These are phyloP conservation scores for Saxophila tyrrhenica DNA, from an alignment of 495 filamentous ascomycete genomes.

Conservation along the genomic window DNA sequence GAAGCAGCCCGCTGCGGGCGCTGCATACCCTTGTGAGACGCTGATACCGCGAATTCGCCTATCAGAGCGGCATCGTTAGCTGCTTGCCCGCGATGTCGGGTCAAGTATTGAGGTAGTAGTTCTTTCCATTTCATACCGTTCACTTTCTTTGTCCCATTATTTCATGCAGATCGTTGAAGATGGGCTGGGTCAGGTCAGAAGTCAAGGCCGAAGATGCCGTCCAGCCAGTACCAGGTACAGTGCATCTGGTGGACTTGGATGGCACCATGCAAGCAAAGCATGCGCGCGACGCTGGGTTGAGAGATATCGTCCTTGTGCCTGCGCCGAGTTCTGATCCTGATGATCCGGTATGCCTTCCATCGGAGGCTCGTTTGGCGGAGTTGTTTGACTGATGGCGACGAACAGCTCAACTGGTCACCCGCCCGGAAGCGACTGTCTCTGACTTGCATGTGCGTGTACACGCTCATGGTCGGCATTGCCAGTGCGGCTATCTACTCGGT, in stretches of 20 bases:
- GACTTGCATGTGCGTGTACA: slow-evolving; percentile 35
- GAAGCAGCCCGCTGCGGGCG: no score
- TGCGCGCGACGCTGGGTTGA: slow-evolving; percentile 14
- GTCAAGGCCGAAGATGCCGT: slow-evolving; percentile 1
- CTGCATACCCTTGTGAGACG: no score
- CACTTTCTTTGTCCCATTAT: no score
- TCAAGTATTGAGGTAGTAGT: no score
- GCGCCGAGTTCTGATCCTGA: slow-evolving; percentile 21
- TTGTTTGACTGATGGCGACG: slow-evolving; percentile 2
- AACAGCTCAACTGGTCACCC: slow-evolving; percentile 24
- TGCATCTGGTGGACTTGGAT: slow-evolving; percentile 24
- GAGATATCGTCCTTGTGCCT: slow-evolving; percentile 25
- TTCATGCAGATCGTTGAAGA: no score
- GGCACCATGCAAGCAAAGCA: slow-evolving; percentile 18
- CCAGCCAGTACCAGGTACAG: slow-evolving; percentile 19
- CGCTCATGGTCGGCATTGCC: slow-evolving; percentile 48
- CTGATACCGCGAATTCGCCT: no score
- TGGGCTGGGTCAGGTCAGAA: neutral
- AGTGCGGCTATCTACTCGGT: slow-evolving; percentile 52
- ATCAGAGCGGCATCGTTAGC: no score
- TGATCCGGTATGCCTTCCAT: slow-evolving; percentile 8
- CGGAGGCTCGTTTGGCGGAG: slow-evolving; percentile 12
- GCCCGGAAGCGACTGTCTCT: slow-evolving; percentile 19
- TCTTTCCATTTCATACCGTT: no score
- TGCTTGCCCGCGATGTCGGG: no score